phyloP scores from a whole-genome alignment of 192 early-diverging fungal genomes.

The Linnemannia hyalina region DNA sequence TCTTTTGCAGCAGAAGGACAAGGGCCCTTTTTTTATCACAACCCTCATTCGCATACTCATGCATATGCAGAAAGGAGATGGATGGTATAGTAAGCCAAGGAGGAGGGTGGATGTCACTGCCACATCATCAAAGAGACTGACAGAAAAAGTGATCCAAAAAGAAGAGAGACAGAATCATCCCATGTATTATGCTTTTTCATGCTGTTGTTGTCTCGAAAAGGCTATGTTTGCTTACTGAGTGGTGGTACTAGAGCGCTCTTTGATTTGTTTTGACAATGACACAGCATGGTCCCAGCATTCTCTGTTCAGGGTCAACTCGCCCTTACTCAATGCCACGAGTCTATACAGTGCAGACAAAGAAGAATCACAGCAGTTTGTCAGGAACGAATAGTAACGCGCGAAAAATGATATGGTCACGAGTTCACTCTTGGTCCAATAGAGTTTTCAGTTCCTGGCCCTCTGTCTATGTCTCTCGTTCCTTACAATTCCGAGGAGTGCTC shows the following conservation, averaged over 20 bases:
- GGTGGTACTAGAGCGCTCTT: slow-evolving; percentile 1
- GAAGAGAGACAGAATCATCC: neutral
- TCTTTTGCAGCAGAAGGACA: neutral
- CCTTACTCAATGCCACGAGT: slow-evolving; percentile 38
- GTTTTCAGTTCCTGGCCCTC: neutral
- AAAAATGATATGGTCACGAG: neutral
- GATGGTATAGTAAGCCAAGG: too few species aligned
- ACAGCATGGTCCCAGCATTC: slow-evolving; percentile 40
- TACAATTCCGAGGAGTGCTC: neutral
- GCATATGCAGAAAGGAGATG: neutral
- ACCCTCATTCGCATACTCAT: neutral
- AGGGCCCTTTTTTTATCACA: neutral
- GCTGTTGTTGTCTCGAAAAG: neutral
- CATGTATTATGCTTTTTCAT: neutral
- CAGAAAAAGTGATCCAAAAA: neutral
- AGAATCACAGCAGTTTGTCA: neutral
- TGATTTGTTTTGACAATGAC: slow-evolving; percentile 26
- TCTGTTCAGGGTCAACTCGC: slow-evolving; percentile 30
- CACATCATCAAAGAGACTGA: neutral
- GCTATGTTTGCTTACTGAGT: neutral
- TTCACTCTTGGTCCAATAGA: neutral
- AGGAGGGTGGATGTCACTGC: neutral
- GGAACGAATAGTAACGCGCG: neutral
- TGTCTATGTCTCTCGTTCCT: neutral
- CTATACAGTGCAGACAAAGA: neutral